phyloP scores from a whole-genome alignment of 2,329 filamentous ascomycete species.

The Talaromyces sp. region DNA sequence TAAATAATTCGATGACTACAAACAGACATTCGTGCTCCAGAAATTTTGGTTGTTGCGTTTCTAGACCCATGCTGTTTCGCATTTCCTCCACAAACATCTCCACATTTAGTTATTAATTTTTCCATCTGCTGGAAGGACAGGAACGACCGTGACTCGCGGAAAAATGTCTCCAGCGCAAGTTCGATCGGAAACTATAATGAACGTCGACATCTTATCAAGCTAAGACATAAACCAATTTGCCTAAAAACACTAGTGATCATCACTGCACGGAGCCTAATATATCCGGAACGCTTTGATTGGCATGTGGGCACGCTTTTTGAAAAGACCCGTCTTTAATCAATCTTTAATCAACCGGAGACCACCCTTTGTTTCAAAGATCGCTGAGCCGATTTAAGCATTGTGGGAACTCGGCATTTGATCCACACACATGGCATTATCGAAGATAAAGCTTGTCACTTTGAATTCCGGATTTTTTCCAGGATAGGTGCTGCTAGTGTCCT shows the following conservation, averaged over 20 bases:
- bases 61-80: no score
- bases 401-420: neutral
- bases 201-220: neutral
- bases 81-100: no score
- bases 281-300: neutral
- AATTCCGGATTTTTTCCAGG: neutral
- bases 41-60: no score
- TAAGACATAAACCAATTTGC: neutral
- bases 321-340: neutral
- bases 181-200: neutral
- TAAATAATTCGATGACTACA: no score
- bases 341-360: neutral
- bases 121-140: neutral
- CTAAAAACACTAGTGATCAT: neutral
- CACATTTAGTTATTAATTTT: no score
- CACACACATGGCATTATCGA: neutral
- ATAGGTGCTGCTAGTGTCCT: no score
- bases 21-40: no score
- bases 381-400: neutral
- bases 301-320: neutral
- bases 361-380: neutral
- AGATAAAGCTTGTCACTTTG: neutral
- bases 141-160: neutral
- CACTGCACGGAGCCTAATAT: neutral
- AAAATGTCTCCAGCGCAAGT: neutral